Base-by-base conservation (phyloP, 169 alveolate genomes). In the Plasmodium inui region DNA sequence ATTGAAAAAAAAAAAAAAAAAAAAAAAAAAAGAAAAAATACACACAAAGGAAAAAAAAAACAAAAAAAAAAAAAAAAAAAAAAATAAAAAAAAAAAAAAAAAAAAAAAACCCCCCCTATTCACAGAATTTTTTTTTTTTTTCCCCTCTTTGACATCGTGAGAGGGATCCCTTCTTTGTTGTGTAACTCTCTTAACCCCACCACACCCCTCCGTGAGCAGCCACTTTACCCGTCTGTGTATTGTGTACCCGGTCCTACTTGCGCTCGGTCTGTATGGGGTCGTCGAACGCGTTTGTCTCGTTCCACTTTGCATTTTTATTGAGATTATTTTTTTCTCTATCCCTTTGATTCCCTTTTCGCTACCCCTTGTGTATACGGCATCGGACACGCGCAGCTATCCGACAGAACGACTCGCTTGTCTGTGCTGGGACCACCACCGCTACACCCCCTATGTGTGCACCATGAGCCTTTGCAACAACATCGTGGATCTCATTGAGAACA, bases 381-480 rank as follows among this genome's bases (percentile, higher is more conserved):
- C 1, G 14, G 50, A 41, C 50, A 41, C 50, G 12, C 50, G 12
- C 14, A 8, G 50, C 14, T 41, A 41, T 41, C 50, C 14, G 50
- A 8, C 8, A 41, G 50, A 41, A 7, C 50, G 50, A 41, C 50
- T 2, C 14, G 10, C 14, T 8, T 41, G 50, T 41, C 50, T 7
- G 50, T 14, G 14, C 6, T 41, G 50, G 1, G 0, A 41, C 50
- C 50, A 41, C 12, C 50, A 41, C 14, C 50, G 0, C 8, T 7
- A 8, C 6, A 8, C 7, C 74, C 32, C 32, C 74, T 8, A 61
- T 61, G 74, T 19, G 32, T 9, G 74, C 74, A 61, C 74, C 74
- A 83, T 73, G 84, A 73, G 57, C 61, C 34, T 71, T 5, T 55
- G 44, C 74, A 85, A 85, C 28, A 85, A 85, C 61, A 85, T 85